Conservation (phyloP, 495 filamentous ascomycete species). For the Cercophora sp. region DNA sequence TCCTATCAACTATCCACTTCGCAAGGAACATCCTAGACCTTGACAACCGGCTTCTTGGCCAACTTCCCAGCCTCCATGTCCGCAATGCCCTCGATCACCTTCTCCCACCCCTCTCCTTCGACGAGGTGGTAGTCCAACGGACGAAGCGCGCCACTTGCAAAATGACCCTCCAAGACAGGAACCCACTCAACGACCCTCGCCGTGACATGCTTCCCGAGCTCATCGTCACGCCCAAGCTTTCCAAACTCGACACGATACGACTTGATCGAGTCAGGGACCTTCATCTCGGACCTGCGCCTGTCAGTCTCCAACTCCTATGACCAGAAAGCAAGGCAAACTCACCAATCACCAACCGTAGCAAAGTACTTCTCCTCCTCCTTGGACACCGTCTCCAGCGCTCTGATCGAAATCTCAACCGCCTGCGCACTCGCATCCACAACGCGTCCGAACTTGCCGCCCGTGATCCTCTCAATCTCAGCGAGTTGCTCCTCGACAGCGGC, state of each 20-base stretch:
- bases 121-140: conserved; percentile 22
- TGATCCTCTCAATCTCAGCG: conserved; percentile 31
- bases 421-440: conserved; percentile 39
- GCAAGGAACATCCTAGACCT: conserved; percentile 11
- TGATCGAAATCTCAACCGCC: conserved; percentile 28
- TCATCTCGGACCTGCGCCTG: conserved; percentile 15
- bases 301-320: background rate
- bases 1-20: too few species aligned
- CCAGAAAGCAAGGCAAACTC: background rate
- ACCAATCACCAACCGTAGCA: conserved; percentile 44
- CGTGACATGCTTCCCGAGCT: conserved; percentile 11
- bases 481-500: conserved; percentile 32
- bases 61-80: conserved; percentile 16
- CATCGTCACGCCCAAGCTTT: conserved; percentile 11
- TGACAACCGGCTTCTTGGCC: conserved; percentile 20
- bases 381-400: conserved; percentile 26
- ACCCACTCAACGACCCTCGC: conserved; percentile 5
- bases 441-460: conserved; percentile 34
- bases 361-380: conserved; percentile 31
- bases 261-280: conserved; percentile 10
- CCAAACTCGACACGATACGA: conserved; percentile 22
- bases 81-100: conserved; percentile 15
- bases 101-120: conserved; percentile 15
- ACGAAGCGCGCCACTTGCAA: conserved; percentile 14
- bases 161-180: conserved; percentile 14